Evolutionary conservation across 257 asterid genomes (phyloP), one percentile per base, ranked within the genome.

Genomic region (Solanum sejunctum): DNA sequence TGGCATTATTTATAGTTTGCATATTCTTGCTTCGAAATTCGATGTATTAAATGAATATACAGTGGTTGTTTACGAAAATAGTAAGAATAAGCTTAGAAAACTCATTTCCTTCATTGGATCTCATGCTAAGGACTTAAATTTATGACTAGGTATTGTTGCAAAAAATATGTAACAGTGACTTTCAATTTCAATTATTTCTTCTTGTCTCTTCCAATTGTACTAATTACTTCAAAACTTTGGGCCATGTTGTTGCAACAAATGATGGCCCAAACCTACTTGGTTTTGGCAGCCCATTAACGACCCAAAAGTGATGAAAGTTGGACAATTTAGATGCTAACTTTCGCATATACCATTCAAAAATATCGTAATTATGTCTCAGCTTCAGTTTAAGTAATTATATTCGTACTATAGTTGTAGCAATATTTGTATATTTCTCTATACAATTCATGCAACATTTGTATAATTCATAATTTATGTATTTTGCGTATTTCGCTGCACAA

Each of bases 51-150:
- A 23, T 61, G 39, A 61, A 12, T 5, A n/a, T 61, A 12, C 17
- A 6, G 17, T 23, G 9, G 51, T 28, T 32, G 83, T 86, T 3
- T 60, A 21, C 13, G 85, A 86, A 3, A 36, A 56, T 55, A 2
- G 57, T 1, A 67, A 79, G 83, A 15, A 60, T 66, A 84, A 88
- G 21, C 12, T 52, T 36, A 63, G 85, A 54, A 52, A 72, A 13
- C 87, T 88, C 18, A 84, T 83, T 45, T 88, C 80, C 9, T 88
- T 88, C 5, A 56, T 9, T 23, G 20, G 36, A 8, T 60, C 32
- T 60, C 64, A n/a, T 10, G 39, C 5, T 10, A 28, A 56, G 21
- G 17, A 64, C 16, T 3, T 5, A 23, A 16, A 28, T 18, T 21
- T 63, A 21, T 12, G 2, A 61, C 10, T 84, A 23, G 1, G 3